A percentile compares a stretch with the other conserved stretches of the same genome.
Conservation (phyloP, 345 rosid species). For the Salix purpurea region DNA sequence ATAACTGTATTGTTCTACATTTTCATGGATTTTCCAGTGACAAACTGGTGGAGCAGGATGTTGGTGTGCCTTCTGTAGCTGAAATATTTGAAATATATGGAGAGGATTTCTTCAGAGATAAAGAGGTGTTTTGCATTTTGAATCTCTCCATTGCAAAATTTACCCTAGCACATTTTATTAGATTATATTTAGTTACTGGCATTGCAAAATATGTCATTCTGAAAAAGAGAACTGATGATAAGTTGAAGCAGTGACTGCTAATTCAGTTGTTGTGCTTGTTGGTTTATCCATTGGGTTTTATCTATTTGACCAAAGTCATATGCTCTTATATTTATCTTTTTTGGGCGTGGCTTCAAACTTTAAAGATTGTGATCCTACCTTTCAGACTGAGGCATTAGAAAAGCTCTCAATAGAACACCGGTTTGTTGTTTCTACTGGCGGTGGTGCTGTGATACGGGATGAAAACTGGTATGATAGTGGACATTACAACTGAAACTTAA, state of each 20-base stretch:
- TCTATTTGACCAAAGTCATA: not conserved
- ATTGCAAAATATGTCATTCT: not conserved
- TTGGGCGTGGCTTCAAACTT: not conserved
- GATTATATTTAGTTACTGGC: not conserved
- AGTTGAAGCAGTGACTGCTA: not conserved
- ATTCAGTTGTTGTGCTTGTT: not conserved
- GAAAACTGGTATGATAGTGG: slow-evolving; percentile 59
- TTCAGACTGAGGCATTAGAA: slow-evolving; percentile 62
- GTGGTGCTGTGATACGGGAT: slow-evolving; percentile 79
- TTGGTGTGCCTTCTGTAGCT: slow-evolving; percentile 66
- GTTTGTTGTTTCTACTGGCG: slow-evolving; percentile 92
- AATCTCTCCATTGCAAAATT: not conserved
- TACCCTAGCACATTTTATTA: not conserved
- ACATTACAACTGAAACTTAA: not conserved
- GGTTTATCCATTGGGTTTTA: not conserved
- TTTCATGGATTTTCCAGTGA: slow-evolving; percentile 49
- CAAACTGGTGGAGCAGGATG: slow-evolving; percentile 56
- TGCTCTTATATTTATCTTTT: not conserved
- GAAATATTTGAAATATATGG: slow-evolving; percentile 77
- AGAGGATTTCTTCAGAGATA: slow-evolving; percentile 78
- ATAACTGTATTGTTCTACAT: not conserved
- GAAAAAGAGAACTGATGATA: not conserved
- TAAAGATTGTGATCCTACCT: slow-evolving; percentile 15
- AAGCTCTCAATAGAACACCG: slow-evolving; percentile 52
- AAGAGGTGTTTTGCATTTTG: slow-evolving; percentile 52